Conservation (phyloP, 75 land plant species). For the Selaginella moellendorffii region DNA sequence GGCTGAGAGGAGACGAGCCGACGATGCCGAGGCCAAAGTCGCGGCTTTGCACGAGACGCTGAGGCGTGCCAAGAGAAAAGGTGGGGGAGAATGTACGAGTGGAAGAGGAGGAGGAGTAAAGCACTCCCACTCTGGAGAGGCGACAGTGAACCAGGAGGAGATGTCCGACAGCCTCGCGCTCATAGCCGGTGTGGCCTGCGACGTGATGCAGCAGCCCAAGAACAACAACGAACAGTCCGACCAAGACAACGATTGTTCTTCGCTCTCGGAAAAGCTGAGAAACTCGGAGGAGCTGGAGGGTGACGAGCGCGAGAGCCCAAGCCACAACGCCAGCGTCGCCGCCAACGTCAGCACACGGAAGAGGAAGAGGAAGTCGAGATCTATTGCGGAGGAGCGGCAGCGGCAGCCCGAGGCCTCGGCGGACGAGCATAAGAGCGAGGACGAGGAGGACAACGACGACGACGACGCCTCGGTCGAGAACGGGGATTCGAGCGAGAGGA, state of each 20-base stretch:
- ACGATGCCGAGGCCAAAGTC: not conserved
- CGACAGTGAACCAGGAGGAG: not conserved
- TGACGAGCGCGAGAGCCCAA: not conserved
- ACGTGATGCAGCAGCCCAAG: not conserved
- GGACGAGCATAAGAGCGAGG: not conserved
- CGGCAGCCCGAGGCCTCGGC: too few relatives aligned
- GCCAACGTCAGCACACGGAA: not conserved
- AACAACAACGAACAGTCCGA: not conserved
- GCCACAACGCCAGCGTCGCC: not conserved
- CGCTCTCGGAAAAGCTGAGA: not conserved
- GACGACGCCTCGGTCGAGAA: too few relatives aligned
- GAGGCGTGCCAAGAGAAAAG: not conserved
- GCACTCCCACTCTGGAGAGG: not conserved
- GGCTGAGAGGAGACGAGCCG: not conserved
- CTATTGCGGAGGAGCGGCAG: not conserved
- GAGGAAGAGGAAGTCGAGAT: not conserved
- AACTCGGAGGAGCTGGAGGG: not conserved
- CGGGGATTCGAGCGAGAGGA: not conserved
- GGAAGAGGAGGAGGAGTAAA: not conserved
- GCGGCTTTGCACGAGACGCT: not conserved
- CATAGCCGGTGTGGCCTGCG: not conserved
- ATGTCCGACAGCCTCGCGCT: not conserved
- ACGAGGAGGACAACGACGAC: not conserved
- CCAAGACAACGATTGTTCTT: not conserved
- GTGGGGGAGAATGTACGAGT: not conserved